phyloP scores from a whole-genome alignment of 257 asterid genomes.

The Solanum tarijense region DNA sequence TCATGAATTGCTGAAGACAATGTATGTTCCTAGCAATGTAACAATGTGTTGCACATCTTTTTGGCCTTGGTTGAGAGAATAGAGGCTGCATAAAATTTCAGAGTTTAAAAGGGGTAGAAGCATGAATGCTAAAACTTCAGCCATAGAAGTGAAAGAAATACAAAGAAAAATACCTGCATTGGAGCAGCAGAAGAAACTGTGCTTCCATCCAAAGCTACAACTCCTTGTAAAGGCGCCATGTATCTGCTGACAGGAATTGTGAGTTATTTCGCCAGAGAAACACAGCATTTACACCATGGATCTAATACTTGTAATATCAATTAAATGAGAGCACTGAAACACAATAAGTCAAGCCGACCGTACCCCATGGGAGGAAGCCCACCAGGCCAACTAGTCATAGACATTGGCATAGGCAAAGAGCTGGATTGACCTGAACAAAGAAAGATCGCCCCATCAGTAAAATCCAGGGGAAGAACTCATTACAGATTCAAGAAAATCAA shows the following conservation, averaged over 20 bases:
- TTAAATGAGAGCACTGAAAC: constrained; percentile 1
- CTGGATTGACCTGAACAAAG: constrained; percentile 38
- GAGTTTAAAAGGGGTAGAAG: not conserved
- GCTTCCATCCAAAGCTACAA: constrained; percentile 67
- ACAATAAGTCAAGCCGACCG: constrained; percentile 7
- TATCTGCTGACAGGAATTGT: constrained; percentile 37
- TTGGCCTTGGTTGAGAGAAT: constrained; percentile 74
- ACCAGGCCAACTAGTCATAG: constrained; percentile 85
- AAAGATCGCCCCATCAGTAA: not conserved
- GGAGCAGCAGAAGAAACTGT: constrained; percentile 52
- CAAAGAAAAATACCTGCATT: constrained; percentile 36
- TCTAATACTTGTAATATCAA: not conserved
- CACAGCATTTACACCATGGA: constrained; percentile 6
- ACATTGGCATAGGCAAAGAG: constrained; percentile 56
- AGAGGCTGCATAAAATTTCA: constrained; percentile 33
- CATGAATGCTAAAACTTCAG: not conserved
- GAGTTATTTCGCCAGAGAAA: constrained; percentile 16
- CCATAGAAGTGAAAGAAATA: not conserved
- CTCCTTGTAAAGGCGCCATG: constrained; percentile 86
- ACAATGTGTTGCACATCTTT: constrained; percentile 83
- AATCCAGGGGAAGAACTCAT: not conserved
- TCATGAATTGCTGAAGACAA: constrained; percentile 60
- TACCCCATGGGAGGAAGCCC: constrained; percentile 97
- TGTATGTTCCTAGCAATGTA: constrained; percentile 79
- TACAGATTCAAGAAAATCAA: not conserved